Evolutionary conservation across 2,329 filamentous ascomycete genomes (phyloP), one percentile per base, ranked within the genome.

Genomic region (Trichoderma citrinoviride): DNA sequence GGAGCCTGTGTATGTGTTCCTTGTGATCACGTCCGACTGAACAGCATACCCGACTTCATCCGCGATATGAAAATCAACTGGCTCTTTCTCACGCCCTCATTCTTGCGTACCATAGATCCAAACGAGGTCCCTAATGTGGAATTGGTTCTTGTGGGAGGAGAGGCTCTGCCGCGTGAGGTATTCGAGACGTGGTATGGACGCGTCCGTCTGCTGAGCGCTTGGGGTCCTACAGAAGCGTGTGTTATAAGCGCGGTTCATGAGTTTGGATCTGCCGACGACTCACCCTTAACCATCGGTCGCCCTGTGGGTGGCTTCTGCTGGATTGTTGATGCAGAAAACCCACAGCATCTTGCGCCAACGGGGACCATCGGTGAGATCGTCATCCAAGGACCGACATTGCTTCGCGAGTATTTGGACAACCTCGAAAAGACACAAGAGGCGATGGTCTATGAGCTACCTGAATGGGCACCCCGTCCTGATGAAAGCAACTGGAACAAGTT

Each of bases 191-290:
- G 68, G 68, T 43, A 52, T 29, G 62, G 56, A 8, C 23, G 56
- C 4, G 65, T 64, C 50, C 52, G 58, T 3, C 25, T 71, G 10
- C 15, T 70, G 7, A 69, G 70, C 14, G 66, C 23, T 6, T 70
- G 69, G 43, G 69, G 69, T 0, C 69, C 69, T 4, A 56, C 69
- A 1, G 69, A 68, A 53, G 43, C 57, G 5, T 50, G 27, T 47
- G 17, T 56, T 3, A 37, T 33, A 5, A n/a, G 65, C 19, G 41
- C 65, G 17, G 7, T 66, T 17, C 67, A 68, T 52, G 47, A 65
- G 33, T 65, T 60, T 27, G 7, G 56, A n/a, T 52, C 46, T n/a
- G 40, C 37, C 33, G 44, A 61, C 3, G 64, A 64, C 5, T 47
- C 67, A 6, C 61, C 61, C 2, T 53, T 47, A 27, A 60, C 37